phyloP scores from a whole-genome alignment of 495 filamentous ascomycete genomes.

The Penicillium parvum region DNA sequence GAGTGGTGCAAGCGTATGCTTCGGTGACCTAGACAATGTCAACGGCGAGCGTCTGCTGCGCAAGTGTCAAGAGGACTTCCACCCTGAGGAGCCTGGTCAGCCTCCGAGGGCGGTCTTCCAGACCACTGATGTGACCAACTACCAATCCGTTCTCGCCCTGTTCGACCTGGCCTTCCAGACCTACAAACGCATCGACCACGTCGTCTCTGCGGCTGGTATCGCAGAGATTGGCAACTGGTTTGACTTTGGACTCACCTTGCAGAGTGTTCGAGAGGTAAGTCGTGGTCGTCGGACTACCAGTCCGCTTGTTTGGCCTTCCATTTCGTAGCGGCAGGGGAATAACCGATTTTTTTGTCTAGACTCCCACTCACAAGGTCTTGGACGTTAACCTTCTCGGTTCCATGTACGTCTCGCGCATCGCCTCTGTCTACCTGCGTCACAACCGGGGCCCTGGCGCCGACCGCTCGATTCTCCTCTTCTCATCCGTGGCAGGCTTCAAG shows the following conservation, averaged over 20 bases:
- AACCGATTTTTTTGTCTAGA: constrained; percentile 26
- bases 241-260: constrained; percentile 36
- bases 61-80: constrained; percentile 23
- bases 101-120: constrained; percentile 32
- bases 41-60: constrained; percentile 25
- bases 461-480: constrained; percentile 45
- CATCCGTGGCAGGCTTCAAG: constrained; percentile 43
- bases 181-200: constrained; percentile 48
- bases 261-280: constrained; percentile 32
- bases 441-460: constrained; percentile 36
- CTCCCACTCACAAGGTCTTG: constrained; percentile 41
- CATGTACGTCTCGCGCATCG: constrained; percentile 43
- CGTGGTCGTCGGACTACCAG: not conserved
- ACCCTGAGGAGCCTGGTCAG: constrained; percentile 17
- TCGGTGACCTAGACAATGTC: constrained; percentile 39
- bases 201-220: constrained; percentile 49
- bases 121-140: constrained; percentile 43
- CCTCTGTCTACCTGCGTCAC: constrained; percentile 43
- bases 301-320: not conserved
- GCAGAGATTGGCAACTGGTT: constrained; percentile 45
- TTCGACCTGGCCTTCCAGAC: constrained; percentile 45
- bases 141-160: constrained; percentile 37
- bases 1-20: constrained; percentile 42
- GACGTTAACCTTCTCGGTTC: constrained; percentile 49
- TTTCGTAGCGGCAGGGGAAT: constrained; percentile 7